A percentile compares a stretch with the other conserved stretches of the same genome.
Conservation (phyloP, 495 filamentous ascomycete species). For the Penicillium dipodomyicola region DNA sequence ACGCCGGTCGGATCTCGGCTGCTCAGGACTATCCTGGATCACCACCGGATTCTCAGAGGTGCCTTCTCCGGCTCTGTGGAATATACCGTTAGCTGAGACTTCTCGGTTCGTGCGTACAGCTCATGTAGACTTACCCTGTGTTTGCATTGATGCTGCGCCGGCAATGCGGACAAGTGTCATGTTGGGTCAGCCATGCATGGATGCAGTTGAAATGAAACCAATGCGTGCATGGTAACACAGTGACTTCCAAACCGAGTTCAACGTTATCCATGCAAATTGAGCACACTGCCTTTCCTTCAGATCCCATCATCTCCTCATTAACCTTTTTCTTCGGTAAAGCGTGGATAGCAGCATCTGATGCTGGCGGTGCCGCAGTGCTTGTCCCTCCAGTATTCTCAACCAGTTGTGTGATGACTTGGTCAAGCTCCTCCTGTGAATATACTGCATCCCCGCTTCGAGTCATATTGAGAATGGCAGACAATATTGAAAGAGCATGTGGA, state of each 20-base stretch:
- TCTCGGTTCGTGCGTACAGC: not conserved
- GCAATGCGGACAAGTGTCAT: constrained; percentile 90
- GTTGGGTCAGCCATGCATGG: constrained; percentile 75
- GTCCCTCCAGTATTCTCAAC: constrained; percentile 72
- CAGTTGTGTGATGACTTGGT: constrained; percentile 81
- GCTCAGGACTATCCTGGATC: constrained; percentile 30
- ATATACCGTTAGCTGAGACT: constrained; percentile 12
- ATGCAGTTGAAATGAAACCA: constrained; percentile 87
- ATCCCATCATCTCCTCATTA: constrained; percentile 61
- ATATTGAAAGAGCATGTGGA: constrained; percentile 33
- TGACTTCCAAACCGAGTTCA: constrained; percentile 68
- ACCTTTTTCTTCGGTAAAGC: constrained; percentile 68
- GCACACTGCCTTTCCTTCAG: constrained; percentile 70
- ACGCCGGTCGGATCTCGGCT: constrained; percentile 16
- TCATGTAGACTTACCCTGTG: constrained; percentile 23
- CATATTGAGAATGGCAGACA: constrained; percentile 56
- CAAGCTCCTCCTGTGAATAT: constrained; percentile 84
- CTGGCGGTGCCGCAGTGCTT: constrained; percentile 79
- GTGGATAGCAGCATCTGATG: constrained; percentile 68
- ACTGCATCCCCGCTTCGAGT: constrained; percentile 78
- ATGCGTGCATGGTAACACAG: constrained; percentile 80
- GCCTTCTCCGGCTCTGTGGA: constrained; percentile 19
- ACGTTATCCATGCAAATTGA: constrained; percentile 93
- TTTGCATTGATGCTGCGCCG: constrained; percentile 64
- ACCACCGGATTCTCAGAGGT: constrained; percentile 34